Conservation (phyloP, 371 early-diverging fungal genomes). For the Syncephalastrum contaminatum region DNA sequence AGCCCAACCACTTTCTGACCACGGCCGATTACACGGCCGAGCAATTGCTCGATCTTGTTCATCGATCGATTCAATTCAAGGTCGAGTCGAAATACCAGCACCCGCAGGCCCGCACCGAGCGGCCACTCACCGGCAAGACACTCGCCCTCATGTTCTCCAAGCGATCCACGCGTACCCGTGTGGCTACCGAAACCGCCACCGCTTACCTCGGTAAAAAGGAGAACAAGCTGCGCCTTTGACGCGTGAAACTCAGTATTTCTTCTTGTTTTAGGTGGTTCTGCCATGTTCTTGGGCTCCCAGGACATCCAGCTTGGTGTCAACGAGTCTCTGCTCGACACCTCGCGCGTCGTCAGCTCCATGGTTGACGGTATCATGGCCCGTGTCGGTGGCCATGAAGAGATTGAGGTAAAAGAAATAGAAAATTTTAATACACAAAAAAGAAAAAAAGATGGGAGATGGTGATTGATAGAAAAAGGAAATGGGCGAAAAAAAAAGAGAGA, state of each 20-base stretch:
- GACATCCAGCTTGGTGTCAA: conserved; percentile 96
- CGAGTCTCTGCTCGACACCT: conserved; percentile 87
- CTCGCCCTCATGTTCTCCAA: conserved; percentile 92
- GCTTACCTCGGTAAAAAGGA: conserved; percentile 66
- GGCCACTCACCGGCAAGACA: conserved; percentile 70
- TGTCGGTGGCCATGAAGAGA: conserved; percentile 84
- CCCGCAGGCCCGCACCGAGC: conserved; percentile 39
- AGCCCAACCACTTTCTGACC: conserved; percentile 49
- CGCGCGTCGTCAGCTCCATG: conserved; percentile 91
- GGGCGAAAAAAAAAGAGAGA: background rate
- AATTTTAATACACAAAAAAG: conserved; percentile 1
- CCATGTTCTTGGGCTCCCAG: conserved; percentile 89
- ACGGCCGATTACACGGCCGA: conserved; percentile 50
- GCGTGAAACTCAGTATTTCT: background rate
- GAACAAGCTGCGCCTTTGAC: background rate
- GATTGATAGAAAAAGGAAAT: background rate
- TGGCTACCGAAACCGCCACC: conserved; percentile 92
- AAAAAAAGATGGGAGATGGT: conserved; percentile 8
- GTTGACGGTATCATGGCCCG: conserved; percentile 93
- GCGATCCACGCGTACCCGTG: conserved; percentile 93
- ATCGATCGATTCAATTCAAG: conserved; percentile 44
- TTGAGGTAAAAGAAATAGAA: conserved; percentile 58
- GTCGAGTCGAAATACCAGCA: conserved; percentile 40
- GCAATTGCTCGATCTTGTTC: conserved; percentile 41
- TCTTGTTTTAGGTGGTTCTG: conserved; percentile 74